Conservation (phyloP, 2,329 filamentous ascomycete species). For the Pseudocercospora eumusae region DNA sequence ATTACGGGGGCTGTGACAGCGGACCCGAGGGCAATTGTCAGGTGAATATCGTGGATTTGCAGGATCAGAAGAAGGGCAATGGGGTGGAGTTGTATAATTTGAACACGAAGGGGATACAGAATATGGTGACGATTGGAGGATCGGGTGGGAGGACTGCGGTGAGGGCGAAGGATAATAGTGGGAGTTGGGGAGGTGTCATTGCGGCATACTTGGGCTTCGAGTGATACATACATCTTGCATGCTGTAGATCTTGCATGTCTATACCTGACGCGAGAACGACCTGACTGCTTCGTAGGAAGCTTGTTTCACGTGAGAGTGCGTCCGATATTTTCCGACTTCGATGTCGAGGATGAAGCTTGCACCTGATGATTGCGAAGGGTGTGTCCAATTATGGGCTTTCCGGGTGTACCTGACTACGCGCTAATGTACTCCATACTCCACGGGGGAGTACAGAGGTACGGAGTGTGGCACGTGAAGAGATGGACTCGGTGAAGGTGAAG, state of each 20-base stretch:
- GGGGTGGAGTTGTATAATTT: constrained; percentile 29
- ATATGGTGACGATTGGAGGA: constrained; percentile 29
- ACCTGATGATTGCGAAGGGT: not conserved
- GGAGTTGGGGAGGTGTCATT: constrained; percentile 33
- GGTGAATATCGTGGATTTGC: constrained; percentile 37
- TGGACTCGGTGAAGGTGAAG: too few species aligned
- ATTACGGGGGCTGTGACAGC: constrained; percentile 21
- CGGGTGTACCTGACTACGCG: not conserved
- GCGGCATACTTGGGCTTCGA: constrained; percentile 29
- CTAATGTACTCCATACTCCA: constrained; percentile 6
- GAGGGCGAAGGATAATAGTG: constrained; percentile 21
- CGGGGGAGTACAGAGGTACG: not conserved
- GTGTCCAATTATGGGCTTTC: not conserved
- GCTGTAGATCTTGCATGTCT: not conserved
- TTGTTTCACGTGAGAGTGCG: constrained; percentile 2
- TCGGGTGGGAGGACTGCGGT: constrained; percentile 23
- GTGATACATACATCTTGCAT: not conserved
- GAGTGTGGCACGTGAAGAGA: not conserved
- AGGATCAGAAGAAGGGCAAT: constrained; percentile 14
- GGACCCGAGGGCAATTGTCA: constrained; percentile 43
- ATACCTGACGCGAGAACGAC: not conserved
- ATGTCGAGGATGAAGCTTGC: constrained; percentile 3
- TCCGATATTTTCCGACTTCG: not conserved
- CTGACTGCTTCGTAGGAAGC: not conserved
- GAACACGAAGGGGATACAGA: constrained; percentile 31